A percentile compares a stretch with the other conserved stretches of the same genome.
Conservation (phyloP, 2,329 filamentous ascomycete genomes). For the Trichocomaceae sp. region DNA sequence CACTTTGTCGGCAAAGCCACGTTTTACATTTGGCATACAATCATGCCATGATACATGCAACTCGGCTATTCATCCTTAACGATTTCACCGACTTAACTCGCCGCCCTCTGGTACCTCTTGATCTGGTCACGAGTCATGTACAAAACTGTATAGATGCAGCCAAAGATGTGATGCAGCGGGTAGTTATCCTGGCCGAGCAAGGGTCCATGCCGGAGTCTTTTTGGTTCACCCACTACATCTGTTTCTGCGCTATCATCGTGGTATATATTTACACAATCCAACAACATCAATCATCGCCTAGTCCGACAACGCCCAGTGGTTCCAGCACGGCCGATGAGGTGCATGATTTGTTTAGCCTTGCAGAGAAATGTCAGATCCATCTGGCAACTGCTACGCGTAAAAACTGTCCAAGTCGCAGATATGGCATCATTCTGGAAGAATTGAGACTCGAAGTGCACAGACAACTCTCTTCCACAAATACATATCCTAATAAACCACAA, state of each 20-base stretch:
- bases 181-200: constrained; percentile 31
- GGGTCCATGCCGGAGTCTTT: constrained; percentile 34
- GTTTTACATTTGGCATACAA: constrained; percentile 34
- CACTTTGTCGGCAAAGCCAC: constrained; percentile 34
- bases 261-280: constrained; percentile 40
- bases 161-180: constrained; percentile 33
- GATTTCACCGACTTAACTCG: constrained; percentile 33
- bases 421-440: constrained; percentile 45
- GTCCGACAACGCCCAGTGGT: constrained; percentile 17
- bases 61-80: constrained; percentile 31
- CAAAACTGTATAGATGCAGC: constrained; percentile 41
- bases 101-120: constrained; percentile 23
- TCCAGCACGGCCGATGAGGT: constrained; percentile 18
- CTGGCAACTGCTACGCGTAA: constrained; percentile 42
- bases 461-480: constrained; percentile 20
- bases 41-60: constrained; percentile 35
- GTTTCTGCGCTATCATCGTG: constrained; percentile 38
- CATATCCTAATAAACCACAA: neutral
- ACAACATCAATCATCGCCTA: constrained; percentile 22
- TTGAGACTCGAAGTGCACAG: constrained; percentile 37
- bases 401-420: constrained; percentile 43
- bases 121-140: constrained; percentile 31
- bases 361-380: constrained; percentile 41
- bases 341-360: constrained; percentile 34
- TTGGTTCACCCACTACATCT: constrained; percentile 41